Evolutionary conservation across 495 filamentous ascomycete genomes (phyloP).

Genomic region (Aspergillus affinis): DNA sequence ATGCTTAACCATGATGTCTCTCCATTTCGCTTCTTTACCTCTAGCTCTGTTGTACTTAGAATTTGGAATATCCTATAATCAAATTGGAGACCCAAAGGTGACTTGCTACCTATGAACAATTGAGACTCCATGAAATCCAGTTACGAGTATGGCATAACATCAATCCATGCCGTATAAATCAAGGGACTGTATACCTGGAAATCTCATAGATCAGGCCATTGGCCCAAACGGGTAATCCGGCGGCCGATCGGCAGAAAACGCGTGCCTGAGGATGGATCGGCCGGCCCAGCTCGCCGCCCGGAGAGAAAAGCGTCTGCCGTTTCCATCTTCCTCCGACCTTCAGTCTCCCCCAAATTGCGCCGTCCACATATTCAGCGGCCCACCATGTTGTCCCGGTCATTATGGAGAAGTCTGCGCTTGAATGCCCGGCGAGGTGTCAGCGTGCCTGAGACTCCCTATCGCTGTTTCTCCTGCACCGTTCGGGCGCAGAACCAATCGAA

Average conservation of each 20-base stretch:
- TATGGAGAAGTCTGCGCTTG: conserved; percentile 39
- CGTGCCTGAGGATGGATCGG: neutral
- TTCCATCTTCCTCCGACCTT: neutral
- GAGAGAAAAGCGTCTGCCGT: neutral
- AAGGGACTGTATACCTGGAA: no score
- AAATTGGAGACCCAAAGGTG: no score
- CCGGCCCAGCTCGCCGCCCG: neutral
- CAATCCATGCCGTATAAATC: no score
- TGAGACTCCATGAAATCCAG: no score
- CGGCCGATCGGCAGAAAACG: neutral
- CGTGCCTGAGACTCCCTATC: conserved; percentile 36
- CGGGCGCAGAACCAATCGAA: conserved; percentile 42
- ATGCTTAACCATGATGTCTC: neutral
- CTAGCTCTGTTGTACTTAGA: no score
- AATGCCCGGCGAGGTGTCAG: conserved; percentile 30
- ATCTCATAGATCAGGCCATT: neutral
- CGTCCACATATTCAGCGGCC: neutral
- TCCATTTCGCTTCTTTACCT: no score
- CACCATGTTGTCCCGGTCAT: conserved; percentile 30
- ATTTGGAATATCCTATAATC: no score
- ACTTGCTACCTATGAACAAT: no score
- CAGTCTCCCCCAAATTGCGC: neutral
- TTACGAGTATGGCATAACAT: no score
- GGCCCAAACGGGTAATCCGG: neutral
- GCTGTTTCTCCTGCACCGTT: conserved; percentile 56